Evolutionary conservation across 345 rosid genomes (phyloP).

Genomic region (Carallia brachiata): DNA sequence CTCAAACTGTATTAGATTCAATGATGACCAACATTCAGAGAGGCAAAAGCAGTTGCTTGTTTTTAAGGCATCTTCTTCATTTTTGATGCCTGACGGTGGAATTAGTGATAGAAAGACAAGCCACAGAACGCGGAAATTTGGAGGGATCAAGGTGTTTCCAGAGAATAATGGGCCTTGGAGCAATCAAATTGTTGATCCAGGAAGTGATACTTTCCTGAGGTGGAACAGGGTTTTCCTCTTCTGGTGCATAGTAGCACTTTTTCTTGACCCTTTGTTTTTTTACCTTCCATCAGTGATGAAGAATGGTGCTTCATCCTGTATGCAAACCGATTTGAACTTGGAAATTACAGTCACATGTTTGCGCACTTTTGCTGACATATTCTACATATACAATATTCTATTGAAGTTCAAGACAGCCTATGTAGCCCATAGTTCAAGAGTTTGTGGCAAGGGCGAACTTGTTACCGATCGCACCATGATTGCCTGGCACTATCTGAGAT

Average conservation of each 20-base stretch:
- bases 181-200: conserved; percentile 63
- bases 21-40: conserved; percentile 24
- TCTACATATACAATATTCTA: conserved; percentile 55
- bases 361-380: conserved; percentile 67
- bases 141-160: conserved; percentile 53
- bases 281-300: conserved; percentile 59
- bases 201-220: conserved; percentile 49
- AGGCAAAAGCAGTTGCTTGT: conserved; percentile 47
- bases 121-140: conserved; percentile 39
- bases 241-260: conserved; percentile 72
- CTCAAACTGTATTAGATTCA: conserved; percentile 35
- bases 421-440: conserved; percentile 69
- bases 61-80: conserved; percentile 42
- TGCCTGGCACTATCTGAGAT: conserved; percentile 59
- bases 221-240: conserved; percentile 77
- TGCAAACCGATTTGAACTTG: conserved; percentile 55
- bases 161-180: conserved; percentile 47
- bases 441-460: conserved; percentile 81
- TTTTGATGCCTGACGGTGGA: conserved; percentile 34
- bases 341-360: conserved; percentile 71
- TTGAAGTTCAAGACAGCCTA: conserved; percentile 78
- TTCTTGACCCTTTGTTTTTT: conserved; percentile 81
- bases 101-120: conserved; percentile 16
- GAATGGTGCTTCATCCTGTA: conserved; percentile 47
- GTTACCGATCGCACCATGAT: conserved; percentile 65